Conservation (phyloP, 768 basidiomycete species). For the Filobasidium floriforme region DNA sequence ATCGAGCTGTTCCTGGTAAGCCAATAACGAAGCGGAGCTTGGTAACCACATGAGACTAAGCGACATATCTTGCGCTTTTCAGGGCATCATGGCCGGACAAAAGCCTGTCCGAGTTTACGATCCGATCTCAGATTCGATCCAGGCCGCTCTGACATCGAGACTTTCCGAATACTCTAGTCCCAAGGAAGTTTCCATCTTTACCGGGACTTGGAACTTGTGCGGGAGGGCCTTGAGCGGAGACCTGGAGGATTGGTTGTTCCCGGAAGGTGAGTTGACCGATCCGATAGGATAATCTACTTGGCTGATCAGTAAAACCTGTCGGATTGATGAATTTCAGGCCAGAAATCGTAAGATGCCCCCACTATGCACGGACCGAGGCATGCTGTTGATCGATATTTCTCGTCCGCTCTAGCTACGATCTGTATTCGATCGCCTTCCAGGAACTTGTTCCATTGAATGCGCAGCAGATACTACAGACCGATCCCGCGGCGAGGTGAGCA, state of each 20-base stretch:
- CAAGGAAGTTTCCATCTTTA: constrained; percentile 64
- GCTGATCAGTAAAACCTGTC: neutral
- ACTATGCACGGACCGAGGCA: neutral
- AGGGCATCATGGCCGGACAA: constrained; percentile 91
- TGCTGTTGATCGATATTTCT: neutral
- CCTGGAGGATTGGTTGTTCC: constrained; percentile 83
- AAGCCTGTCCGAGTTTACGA: constrained; percentile 83
- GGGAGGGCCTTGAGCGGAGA: constrained; percentile 74
- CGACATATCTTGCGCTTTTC: constrained; percentile 9
- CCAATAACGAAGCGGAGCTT: constrained; percentile 3
- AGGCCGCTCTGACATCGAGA: constrained; percentile 60
- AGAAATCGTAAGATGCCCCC: neutral
- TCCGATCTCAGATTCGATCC: constrained; percentile 82
- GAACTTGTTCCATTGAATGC: constrained; percentile 98
- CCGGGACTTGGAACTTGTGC: constrained; percentile 94
- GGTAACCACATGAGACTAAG: neutral
- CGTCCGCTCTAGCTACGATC: constrained; percentile 59
- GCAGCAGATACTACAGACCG: constrained; percentile 90
- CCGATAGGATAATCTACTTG: neutral
- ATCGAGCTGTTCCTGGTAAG: constrained; percentile 91
- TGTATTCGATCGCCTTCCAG: constrained; percentile 86
- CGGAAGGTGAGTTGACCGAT: constrained; percentile 56
- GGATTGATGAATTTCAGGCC: neutral
- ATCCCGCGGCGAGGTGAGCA: constrained; percentile 76
- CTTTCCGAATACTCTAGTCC: constrained; percentile 75